phyloP scores from a whole-genome alignment of 2,329 filamentous ascomycete genomes.

The Cladophialophora yegresii region DNA sequence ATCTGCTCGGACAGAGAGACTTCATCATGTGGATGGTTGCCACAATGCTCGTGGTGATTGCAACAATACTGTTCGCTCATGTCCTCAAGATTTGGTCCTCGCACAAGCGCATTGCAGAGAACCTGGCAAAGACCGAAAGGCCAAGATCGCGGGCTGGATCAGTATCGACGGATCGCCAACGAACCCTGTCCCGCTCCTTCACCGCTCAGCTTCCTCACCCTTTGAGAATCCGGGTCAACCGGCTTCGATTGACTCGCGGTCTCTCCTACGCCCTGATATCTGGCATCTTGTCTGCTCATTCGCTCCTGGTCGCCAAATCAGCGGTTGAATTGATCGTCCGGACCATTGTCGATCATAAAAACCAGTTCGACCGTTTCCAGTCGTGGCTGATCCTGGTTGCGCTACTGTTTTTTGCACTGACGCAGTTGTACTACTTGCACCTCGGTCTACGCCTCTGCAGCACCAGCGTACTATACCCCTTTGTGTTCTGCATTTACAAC shows the following conservation, averaged over 20 bases:
- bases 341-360: slow-evolving; percentile 76
- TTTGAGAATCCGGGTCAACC: slow-evolving; percentile 53
- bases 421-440: slow-evolving; percentile 93
- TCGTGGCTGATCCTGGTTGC: slow-evolving; percentile 87
- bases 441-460: slow-evolving; percentile 91
- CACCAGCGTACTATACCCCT: slow-evolving; percentile 91
- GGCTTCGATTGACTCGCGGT: slow-evolving; percentile 74
- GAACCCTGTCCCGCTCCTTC: slow-evolving; percentile 45
- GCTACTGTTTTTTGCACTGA: slow-evolving; percentile 77
- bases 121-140: slow-evolving; percentile 32
- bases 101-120: slow-evolving; percentile 32
- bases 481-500: slow-evolving; percentile 99
- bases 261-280: slow-evolving; percentile 87
- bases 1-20: slow-evolving; percentile 68
- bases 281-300: slow-evolving; percentile 91
- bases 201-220: slow-evolving; percentile 43
- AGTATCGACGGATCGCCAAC: slow-evolving; percentile 35
- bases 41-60: slow-evolving; percentile 71
- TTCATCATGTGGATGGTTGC: slow-evolving; percentile 89
- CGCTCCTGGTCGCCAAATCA: slow-evolving; percentile 89
- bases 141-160: slow-evolving; percentile 30
- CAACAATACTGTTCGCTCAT: slow-evolving; percentile 64
- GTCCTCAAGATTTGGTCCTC: slow-evolving; percentile 43
- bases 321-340: slow-evolving; percentile 90
- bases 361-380: slow-evolving; percentile 94